Conservation (phyloP, 805 yeast species). For the Blastobotrys chiropterorum region DNA sequence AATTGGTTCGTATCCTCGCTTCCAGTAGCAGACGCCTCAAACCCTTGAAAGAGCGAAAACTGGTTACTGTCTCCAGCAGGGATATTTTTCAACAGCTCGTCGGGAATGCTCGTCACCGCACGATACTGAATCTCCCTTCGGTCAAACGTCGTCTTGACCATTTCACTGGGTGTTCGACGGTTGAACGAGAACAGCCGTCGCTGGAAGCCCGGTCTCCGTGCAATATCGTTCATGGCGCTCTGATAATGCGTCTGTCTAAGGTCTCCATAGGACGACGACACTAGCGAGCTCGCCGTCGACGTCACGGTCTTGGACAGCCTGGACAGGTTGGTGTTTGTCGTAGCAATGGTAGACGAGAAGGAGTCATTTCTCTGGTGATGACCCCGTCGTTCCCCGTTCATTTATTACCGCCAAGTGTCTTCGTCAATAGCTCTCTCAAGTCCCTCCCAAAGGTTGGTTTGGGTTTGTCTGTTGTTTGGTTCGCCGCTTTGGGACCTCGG, state of each 20-base stretch:
- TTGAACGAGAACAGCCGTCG: slow-evolving; percentile 32
- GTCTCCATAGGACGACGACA: slow-evolving; percentile 31
- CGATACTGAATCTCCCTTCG: slow-evolving; percentile 38
- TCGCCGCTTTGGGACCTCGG: too few relatives aligned
- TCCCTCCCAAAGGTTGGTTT: too few relatives aligned
- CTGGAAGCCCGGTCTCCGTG: slow-evolving; percentile 37
- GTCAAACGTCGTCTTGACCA: slow-evolving; percentile 24
- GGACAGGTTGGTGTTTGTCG: slow-evolving; percentile 33
- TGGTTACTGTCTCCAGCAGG: slow-evolving; percentile 33
- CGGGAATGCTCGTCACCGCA: slow-evolving; percentile 51
- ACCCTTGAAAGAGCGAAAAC: slow-evolving; percentile 64
- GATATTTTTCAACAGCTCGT: slow-evolving; percentile 51
- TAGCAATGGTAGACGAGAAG: slow-evolving; percentile 33
- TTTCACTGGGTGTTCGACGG: slow-evolving; percentile 30
- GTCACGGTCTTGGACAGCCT: slow-evolving; percentile 34
- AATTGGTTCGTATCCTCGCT: slow-evolving; percentile 15
- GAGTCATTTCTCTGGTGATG: slow-evolving; percentile 16
- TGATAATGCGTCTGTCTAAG: slow-evolving; percentile 36
- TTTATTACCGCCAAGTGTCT: slow-evolving; percentile 7
- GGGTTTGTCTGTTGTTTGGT: background rate
- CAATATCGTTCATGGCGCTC: slow-evolving; percentile 41
- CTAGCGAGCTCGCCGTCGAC: slow-evolving; percentile 33
- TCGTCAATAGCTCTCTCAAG: background rate
- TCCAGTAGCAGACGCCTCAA: slow-evolving; percentile 39
- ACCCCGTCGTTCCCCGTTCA: background rate